Conservation (phyloP, 1,139 yeast species). For the Suhomyces guaymorum region DNA sequence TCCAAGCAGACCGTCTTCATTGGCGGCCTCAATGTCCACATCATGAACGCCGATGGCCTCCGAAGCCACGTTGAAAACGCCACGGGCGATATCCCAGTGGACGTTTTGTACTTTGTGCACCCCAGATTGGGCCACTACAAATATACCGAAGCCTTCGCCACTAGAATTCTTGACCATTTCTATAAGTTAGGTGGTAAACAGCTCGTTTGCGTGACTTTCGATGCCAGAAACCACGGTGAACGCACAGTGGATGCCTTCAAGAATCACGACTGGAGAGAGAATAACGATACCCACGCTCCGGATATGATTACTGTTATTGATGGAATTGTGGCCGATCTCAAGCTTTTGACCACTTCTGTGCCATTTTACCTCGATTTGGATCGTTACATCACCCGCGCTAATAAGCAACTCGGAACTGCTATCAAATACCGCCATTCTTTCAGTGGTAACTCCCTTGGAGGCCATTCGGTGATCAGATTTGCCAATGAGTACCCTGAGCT, state of each 20-base stretch:
- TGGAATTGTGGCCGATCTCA: slow-evolving; percentile 52
- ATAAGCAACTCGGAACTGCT: slow-evolving; percentile 19
- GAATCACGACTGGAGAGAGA: slow-evolving; percentile 48
- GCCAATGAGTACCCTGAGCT: slow-evolving; percentile 41
- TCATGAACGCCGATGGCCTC: slow-evolving; percentile 35
- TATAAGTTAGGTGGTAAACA: slow-evolving; percentile 21
- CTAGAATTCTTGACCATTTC: slow-evolving; percentile 29
- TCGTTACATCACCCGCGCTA: slow-evolving; percentile 23
- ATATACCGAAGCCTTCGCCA: slow-evolving; percentile 35
- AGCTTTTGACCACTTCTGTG: slow-evolving; percentile 47
- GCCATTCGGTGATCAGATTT: slow-evolving; percentile 54
- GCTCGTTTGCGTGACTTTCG: slow-evolving; percentile 55
- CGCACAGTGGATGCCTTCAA: slow-evolving; percentile 37
- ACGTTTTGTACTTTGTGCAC: slow-evolving; percentile 43
- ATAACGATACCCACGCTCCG: slow-evolving; percentile 51
- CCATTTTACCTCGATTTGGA: slow-evolving; percentile 47
- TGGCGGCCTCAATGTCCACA: slow-evolving; percentile 37
- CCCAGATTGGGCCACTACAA: slow-evolving; percentile 34
- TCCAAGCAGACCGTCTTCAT: slow-evolving; percentile 27
- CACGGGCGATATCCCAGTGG: slow-evolving; percentile 29
- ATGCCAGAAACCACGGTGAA: slow-evolving; percentile 61
- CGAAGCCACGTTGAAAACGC: slow-evolving; percentile 23
- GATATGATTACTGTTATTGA: slow-evolving; percentile 57
- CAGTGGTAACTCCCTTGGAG: slow-evolving; percentile 63
- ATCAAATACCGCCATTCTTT: slow-evolving; percentile 37